phyloP scores from a whole-genome alignment of 2,329 filamentous ascomycete genomes.

The Rugonectria rugulosa region DNA sequence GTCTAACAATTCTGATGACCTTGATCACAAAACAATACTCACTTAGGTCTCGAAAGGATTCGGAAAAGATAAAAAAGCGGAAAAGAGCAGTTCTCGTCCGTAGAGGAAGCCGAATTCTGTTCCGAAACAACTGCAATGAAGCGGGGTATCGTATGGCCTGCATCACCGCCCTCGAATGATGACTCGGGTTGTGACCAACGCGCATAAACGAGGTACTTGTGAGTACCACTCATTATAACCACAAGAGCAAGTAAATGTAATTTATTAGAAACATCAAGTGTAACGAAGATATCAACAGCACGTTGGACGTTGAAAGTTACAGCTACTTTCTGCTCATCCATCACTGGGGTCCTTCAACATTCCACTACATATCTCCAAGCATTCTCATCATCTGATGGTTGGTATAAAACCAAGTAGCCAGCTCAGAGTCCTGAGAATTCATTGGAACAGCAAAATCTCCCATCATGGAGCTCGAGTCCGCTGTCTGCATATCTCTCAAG shows the following conservation, averaged over 20 bases:
- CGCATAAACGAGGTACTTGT: not conserved
- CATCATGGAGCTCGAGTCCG: not conserved
- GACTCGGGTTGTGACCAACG: not conserved
- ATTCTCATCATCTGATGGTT: conserved; percentile 3
- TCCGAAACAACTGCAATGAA: not conserved
- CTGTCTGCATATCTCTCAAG: not conserved
- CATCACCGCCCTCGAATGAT: not conserved
- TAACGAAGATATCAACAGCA: too few relatives aligned
- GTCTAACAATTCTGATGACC: too few relatives aligned
- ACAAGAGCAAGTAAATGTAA: too few relatives aligned
- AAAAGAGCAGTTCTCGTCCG: not conserved
- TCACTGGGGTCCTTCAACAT: too few relatives aligned
- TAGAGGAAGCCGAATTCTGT: not conserved
- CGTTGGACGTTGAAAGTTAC: too few relatives aligned
- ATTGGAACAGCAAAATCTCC: not conserved
- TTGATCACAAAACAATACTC: too few relatives aligned
- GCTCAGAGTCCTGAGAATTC: not conserved
- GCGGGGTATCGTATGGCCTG: not conserved
- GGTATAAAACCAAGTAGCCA: conserved; percentile 1
- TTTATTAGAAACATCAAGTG: too few relatives aligned
- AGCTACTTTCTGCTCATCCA: too few relatives aligned
- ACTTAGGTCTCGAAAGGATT: not conserved
- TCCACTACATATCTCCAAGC: not conserved
- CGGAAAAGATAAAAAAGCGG: not conserved
- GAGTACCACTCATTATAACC: too few relatives aligned